These are phyloP conservation scores for Xylaria sp. DNA, from an alignment of 2,329 filamentous ascomycete species.

Conservation along the genomic window DNA sequence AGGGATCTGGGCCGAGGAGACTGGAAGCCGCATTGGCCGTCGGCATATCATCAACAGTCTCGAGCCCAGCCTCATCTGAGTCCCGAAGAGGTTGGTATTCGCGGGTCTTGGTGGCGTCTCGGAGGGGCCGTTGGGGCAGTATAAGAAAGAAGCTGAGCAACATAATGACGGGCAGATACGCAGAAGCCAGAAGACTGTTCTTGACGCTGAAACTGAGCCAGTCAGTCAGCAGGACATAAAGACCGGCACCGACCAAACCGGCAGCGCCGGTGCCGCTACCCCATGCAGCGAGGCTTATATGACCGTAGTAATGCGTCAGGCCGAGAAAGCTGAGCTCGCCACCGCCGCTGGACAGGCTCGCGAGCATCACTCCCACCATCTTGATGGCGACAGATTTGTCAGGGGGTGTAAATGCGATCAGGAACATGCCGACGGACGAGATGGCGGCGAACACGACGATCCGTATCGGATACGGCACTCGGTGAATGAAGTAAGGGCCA, in stretches of 20 bases:
- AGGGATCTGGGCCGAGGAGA: constrained; percentile 59
- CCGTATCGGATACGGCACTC: constrained; percentile 81
- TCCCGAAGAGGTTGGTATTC: constrained; percentile 66
- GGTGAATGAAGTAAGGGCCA: constrained; percentile 93
- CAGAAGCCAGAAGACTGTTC: constrained; percentile 79
- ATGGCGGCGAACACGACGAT: constrained; percentile 79
- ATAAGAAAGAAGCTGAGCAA: constrained; percentile 86
- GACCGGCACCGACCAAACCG: constrained; percentile 84
- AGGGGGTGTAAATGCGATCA: constrained; percentile 82
- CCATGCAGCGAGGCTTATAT: constrained; percentile 89
- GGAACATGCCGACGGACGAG: constrained; percentile 87
- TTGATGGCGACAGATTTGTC: constrained; percentile 75
- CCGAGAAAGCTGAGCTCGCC: constrained; percentile 93
- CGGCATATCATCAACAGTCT: constrained; percentile 52
- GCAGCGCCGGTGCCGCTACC: constrained; percentile 91
- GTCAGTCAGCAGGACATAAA: constrained; percentile 88
- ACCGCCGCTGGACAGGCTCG: constrained; percentile 84
- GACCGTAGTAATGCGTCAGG: constrained; percentile 92
- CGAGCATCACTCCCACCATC: constrained; percentile 83
- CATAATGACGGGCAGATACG: constrained; percentile 84
- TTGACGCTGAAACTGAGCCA: constrained; percentile 79
- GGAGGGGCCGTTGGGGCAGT: constrained; percentile 75
- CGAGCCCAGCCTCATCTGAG: constrained; percentile 55
- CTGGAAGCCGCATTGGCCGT: constrained; percentile 59
- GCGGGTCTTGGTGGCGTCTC: constrained; percentile 56